Base-by-base conservation (phyloP, 495 filamentous ascomycete species). In the Aspergillus sclerotioniger region DNA sequence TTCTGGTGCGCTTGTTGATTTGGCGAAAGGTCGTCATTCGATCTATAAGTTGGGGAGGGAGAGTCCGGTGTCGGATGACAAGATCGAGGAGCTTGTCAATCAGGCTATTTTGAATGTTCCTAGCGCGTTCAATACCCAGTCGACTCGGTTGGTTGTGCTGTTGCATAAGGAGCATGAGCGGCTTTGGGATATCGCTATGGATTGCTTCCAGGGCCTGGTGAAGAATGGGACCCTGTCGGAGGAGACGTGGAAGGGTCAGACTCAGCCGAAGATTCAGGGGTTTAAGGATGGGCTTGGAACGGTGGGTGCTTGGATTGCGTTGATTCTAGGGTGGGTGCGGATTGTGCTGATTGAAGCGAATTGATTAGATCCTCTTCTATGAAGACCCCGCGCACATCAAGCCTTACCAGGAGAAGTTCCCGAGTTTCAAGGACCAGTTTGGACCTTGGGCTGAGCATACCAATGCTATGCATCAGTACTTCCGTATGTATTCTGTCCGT, bases 111-210 rank as follows among this genome's bases (percentile, higher is more conserved):
- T 76, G 48, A 69, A 78, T 53, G 68, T 76, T 20, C 81, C 81
- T 56, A 79, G 74, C 58, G 67, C 81, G 7, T 84, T 82, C 72
- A 82, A 84, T 67, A 81, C 78, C 32, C 81, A 84, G 57, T 79
- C 81, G 29, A 78, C 77, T 0, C 77, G 81, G 13, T 43, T 78
- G 16, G 71, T 81, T 13, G 66, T 83, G 1, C 62, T 82, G 12
- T 57, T 83, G 51, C 68, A 75, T 39, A 59, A 73, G 16, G 73
- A 83, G 59, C 81, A 82, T 61, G 71, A 80, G 56, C 68, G 72
- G 49, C 71, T 81, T 5, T 84, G 81, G 81, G 74, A 81, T 58
- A 62, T 81, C 48, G 71, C 68, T 20, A 70, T 68, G 10, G 69
- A 77, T 13, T 58, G 67, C 4, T 75, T 82, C 51, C 63, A 69